Evolutionary conservation across 208 protist genomes (phyloP).

Genomic region (Crithidia acanthocephali): DNA sequence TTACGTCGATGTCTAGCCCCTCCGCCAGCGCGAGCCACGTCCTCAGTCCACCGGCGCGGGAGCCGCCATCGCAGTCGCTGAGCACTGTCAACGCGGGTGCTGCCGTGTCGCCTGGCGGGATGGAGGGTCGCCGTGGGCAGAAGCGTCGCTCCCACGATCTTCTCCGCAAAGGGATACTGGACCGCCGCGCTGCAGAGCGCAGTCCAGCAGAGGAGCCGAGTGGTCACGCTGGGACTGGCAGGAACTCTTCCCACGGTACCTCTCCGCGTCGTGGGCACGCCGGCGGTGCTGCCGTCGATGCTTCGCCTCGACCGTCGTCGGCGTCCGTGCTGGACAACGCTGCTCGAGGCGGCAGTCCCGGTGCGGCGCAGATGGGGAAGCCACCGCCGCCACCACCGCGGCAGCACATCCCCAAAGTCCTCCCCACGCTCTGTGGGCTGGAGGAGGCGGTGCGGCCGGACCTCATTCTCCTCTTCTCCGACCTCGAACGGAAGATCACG

Average conservation of each 20-base stretch:
- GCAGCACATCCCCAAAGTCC: slow-evolving; percentile 23
- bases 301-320: not conserved
- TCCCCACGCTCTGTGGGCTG: slow-evolving; percentile 38
- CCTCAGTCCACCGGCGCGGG: not conserved
- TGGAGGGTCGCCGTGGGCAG: slow-evolving; percentile 4
- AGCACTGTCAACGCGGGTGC: not conserved
- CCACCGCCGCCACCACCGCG: slow-evolving; percentile 3
- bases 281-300: not conserved
- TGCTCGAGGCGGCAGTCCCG: not conserved
- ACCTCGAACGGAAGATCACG: slow-evolving; percentile 28
- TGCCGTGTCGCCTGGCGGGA: not conserved
- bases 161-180: slow-evolving; percentile 29
- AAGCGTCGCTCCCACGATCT: slow-evolving; percentile 36
- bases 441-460: slow-evolving; percentile 33
- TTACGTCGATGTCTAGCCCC: not conserved
- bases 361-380: not conserved
- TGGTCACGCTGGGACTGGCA: not conserved
- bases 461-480: slow-evolving; percentile 33
- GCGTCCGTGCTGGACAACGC: not conserved
- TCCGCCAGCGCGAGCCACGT: slow-evolving; percentile 4
- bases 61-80: not conserved
- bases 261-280: not conserved
- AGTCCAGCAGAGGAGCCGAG: not conserved
- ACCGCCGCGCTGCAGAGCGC: slow-evolving; percentile 9
- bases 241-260: not conserved